Evolutionary conservation across 768 basidiomycete genomes (phyloP), one percentile per base, ranked within the genome.

Genomic region (Lactarius vividus): DNA sequence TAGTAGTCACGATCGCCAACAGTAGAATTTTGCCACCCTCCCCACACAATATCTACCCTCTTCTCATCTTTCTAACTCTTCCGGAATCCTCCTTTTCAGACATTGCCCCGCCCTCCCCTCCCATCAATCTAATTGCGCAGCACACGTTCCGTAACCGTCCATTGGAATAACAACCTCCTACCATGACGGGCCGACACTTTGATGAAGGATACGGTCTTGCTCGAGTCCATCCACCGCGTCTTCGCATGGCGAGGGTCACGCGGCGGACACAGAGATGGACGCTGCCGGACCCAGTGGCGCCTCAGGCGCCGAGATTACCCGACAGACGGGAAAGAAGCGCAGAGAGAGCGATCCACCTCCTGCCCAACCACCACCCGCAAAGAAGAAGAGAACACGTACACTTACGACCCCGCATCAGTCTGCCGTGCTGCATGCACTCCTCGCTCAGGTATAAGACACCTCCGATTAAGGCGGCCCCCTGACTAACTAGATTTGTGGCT

Each of bases 351-450:
- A 67, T 44, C 73, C 78, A 58, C 72, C 70, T n/a, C 59, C 79
- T 23, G 73, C 74, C 31, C 72, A 78, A 33, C 74, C 74, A 46
- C 74, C 67, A 13, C 85, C 84, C 67, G 77, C 78, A 68, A 91
- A 91, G 82, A 91, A 91, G 77, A 92, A 91, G 72, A 83, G 92
- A 62, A 94, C 92, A 35, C 81, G 90, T 56, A 91, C 89, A 29
- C 79, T 94, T 63, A 94, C 92, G 46, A 94, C 92, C 10, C 91
- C 92, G 9, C 90, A 94, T 72, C 92, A 94, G 74, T 87, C 92
- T 62, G 88, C 90, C 15, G 92, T 92, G n/a, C 81, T 94, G 23
- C 91, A 93, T 71, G 88, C 89, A 5, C 82, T 94, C 55, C 83
- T 94, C n/a, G 89, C 90, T 37, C 87, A 93, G 86, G 92, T 93